A percentile compares a stretch with the other conserved stretches of the same genome.
These are phyloP conservation scores for Cryptococcus deneoformans DNA, from an alignment of 1,284 basidiomycete genomes.

Conservation along the genomic window DNA sequence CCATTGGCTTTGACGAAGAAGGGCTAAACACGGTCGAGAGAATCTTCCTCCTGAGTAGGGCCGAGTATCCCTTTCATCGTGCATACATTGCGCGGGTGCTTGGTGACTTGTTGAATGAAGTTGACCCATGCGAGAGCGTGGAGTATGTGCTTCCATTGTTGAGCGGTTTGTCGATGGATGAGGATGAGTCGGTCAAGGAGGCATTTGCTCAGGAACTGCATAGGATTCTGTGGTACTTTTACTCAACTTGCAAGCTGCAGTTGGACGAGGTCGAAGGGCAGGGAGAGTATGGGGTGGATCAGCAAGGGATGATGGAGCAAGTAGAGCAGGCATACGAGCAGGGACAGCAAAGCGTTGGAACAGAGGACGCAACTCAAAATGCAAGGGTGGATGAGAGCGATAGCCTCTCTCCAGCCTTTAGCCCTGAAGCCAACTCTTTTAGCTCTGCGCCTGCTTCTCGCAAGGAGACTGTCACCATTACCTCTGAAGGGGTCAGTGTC, in stretches of 20 bases:
- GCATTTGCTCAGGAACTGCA: constrained; percentile 81
- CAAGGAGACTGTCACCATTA: constrained; percentile 26
- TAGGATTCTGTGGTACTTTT: constrained; percentile 90
- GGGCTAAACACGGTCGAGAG: constrained; percentile 80
- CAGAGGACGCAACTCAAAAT: background rate
- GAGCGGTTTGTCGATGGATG: constrained; percentile 80
- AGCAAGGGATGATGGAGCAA: background rate
- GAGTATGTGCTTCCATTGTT: constrained; percentile 92
- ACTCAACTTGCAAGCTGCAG: constrained; percentile 57
- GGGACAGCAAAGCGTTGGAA: background rate
- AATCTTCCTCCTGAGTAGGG: constrained; percentile 89
- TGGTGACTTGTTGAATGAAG: constrained; percentile 67
- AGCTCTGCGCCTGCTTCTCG: background rate
- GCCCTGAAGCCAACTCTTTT: too few species aligned
- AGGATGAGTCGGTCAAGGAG: constrained; percentile 89
- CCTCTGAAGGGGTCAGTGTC: constrained; percentile 37
- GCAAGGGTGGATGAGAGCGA: background rate
- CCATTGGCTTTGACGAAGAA: constrained; percentile 55
- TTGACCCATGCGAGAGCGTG: constrained; percentile 82
- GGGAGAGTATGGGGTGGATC: background rate
- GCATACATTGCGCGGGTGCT: constrained; percentile 81
- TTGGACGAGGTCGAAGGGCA: constrained; percentile 13
- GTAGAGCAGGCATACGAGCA: constrained; percentile 5
- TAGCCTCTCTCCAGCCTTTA: too few species aligned
- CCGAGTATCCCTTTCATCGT: constrained; percentile 76